A percentile compares a stretch with the other conserved stretches of the same genome.
Evolutionary conservation across 805 yeast species (phyloP).

Genomic region (Candida ficus): DNA sequence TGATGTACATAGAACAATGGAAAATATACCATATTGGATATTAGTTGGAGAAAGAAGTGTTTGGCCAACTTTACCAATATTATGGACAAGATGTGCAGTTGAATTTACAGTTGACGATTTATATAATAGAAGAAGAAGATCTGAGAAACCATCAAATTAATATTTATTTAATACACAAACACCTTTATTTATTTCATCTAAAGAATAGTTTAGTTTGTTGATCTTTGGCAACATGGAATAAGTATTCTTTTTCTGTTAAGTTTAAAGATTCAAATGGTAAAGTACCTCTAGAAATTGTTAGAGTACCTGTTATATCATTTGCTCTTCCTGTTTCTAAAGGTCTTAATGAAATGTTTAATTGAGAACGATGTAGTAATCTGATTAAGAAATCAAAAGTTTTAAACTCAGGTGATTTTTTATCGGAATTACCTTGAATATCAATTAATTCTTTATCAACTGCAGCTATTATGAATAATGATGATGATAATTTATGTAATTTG

Average conservation of each 20-base stretch:
- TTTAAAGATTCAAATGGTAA: conserved; percentile 15
- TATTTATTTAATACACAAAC: neutral
- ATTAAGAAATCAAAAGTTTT: conserved; percentile 43
- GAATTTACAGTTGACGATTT: conserved; percentile 84
- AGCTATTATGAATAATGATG: conserved; percentile 33
- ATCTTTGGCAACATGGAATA: conserved; percentile 56
- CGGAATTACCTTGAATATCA: conserved; percentile 20
- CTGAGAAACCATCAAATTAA: neutral
- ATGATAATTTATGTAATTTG: conserved; percentile 29
- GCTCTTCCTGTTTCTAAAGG: conserved; percentile 81
- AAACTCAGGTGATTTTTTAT: conserved; percentile 31
- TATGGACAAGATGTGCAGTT: conserved; percentile 84
- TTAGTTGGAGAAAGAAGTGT: conserved; percentile 86
- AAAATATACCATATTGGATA: conserved; percentile 87
- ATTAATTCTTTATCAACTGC: conserved; percentile 37
- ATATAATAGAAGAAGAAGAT: conserved; percentile 36
- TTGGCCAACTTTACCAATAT: conserved; percentile 84
- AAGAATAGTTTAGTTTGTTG: conserved; percentile 34
- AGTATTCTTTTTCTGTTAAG: conserved; percentile 56
- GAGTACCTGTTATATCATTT: conserved; percentile 70
- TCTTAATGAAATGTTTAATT: conserved; percentile 47
- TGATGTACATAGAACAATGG: conserved; percentile 70
- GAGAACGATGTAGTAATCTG: conserved; percentile 45
- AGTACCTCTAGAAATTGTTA: conserved; percentile 53
- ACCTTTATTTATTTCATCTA: conserved; percentile 24